A percentile compares a stretch with the other conserved stretches of the same genome.
phyloP scores from a whole-genome alignment of 1,284 basidiomycete genomes.

The Stygiomarasmius scandens region DNA sequence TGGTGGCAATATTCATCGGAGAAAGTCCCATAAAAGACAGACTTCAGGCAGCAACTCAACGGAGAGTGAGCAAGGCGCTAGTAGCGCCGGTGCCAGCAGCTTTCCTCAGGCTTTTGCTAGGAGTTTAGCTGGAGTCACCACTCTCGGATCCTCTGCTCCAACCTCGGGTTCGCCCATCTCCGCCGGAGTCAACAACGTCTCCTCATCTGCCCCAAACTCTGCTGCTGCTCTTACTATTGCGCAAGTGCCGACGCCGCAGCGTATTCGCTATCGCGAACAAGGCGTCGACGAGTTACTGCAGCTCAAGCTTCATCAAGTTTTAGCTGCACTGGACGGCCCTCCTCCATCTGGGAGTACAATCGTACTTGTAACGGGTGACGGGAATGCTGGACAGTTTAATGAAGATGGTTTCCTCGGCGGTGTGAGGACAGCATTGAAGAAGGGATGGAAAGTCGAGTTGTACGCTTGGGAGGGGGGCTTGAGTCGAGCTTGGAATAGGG shows the following conservation, averaged over 20 bases:
- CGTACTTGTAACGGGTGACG: constrained; percentile 88
- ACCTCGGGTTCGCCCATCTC: constrained; percentile 7
- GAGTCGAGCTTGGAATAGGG: constrained; percentile 70
- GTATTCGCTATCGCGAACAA: constrained; percentile 72
- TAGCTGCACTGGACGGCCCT: constrained; percentile 66
- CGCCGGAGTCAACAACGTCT: constrained; percentile 6
- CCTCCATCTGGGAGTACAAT: constrained; percentile 71
- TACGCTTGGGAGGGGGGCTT: constrained; percentile 83
- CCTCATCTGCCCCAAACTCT: constrained; percentile 3
- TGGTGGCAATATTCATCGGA: constrained; percentile 11
- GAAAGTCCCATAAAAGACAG: constrained; percentile 31
- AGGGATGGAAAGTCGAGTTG: constrained; percentile 87
- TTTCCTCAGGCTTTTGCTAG: constrained; percentile 28
- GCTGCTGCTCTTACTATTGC: constrained; percentile 9
- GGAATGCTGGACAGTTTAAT: constrained; percentile 86
- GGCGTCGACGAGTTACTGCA: constrained; percentile 88
- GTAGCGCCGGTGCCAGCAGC: constrained; percentile 14
- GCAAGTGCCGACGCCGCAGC: constrained; percentile 18
- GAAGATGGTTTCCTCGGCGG: constrained; percentile 87
- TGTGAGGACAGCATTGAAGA: constrained; percentile 77
- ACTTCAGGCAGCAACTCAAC: constrained; percentile 37
- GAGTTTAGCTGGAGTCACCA: constrained; percentile 16
- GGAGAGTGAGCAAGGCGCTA: constrained; percentile 33
- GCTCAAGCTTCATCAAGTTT: constrained; percentile 82
- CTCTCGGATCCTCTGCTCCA: neutral